phyloP scores from a whole-genome alignment of 108 stramenopile species.

The Skeletonema menzelii region DNA sequence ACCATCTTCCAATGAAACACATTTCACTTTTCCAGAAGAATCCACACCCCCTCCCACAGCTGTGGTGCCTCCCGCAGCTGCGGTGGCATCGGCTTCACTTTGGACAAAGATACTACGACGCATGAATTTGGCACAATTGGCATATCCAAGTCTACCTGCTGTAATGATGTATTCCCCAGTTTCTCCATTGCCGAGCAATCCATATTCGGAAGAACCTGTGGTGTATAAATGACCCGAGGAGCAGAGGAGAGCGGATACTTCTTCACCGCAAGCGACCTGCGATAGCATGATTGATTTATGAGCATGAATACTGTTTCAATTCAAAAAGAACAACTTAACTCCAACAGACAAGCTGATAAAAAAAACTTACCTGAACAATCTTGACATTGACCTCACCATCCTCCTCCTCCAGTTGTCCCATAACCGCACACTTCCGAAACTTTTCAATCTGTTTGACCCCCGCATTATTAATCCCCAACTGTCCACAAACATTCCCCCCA shows the following conservation, averaged over 20 bases:
- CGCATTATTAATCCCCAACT: slow-evolving; percentile 66
- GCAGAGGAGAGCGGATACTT: slow-evolving; percentile 76
- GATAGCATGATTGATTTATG: background rate
- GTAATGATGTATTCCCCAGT: slow-evolving; percentile 88
- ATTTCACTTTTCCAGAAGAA: slow-evolving; percentile 41
- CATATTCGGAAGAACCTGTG: slow-evolving; percentile 78
- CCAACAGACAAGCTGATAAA: background rate
- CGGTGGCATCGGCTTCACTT: slow-evolving; percentile 51
- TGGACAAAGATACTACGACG: slow-evolving; percentile 59
- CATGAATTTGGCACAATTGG: slow-evolving; percentile 68
- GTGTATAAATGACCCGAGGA: slow-evolving; percentile 77
- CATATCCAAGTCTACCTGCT: slow-evolving; percentile 79
- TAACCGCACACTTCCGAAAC: slow-evolving; percentile 50
- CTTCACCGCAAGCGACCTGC: slow-evolving; percentile 81
- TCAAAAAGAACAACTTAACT: background rate
- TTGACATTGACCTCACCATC: slow-evolving; percentile 24
- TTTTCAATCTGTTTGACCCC: slow-evolving; percentile 42
- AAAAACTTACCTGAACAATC: slow-evolving; percentile 55
- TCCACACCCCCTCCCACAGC: background rate
- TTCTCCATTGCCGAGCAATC: slow-evolving; percentile 87
- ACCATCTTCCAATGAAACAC: slow-evolving; percentile 31
- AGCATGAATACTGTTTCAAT: too few relatives aligned
- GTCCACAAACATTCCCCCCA: slow-evolving; percentile 76
- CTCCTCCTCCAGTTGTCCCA: slow-evolving; percentile 16
- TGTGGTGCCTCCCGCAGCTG: slow-evolving; percentile 28